Evolutionary conservation across 371 early-diverging fungal species (phyloP), one percentile per base, ranked within the genome.

Genomic region (Haplosporangium sp.): DNA sequence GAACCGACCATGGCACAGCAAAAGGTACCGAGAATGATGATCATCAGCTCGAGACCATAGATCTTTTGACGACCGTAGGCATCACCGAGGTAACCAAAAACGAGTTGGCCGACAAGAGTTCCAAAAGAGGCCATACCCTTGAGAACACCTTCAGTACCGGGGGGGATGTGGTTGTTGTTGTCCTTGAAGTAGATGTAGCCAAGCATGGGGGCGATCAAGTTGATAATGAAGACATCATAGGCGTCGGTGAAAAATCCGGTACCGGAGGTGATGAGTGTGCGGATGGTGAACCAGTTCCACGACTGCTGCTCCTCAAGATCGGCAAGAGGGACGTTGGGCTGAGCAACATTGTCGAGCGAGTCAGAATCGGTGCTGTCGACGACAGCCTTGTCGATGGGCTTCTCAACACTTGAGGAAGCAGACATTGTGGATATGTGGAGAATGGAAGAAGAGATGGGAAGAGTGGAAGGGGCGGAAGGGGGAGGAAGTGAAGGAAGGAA

Each of bases 11-110:
- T 84, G 43, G 89, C 87, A 51, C 88, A 90, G 51, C 89, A 85
- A 73, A 96, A 84, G 3, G 95, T 94, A 79, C 88, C 89, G 40
- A 92, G 69, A 51, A 92, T 89, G 37, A 92, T 92, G 52, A 96
- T 92, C 69, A 94, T 85, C 55, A 96, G 86, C 81, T 95, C 97
- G 45, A 93, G 82, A 66, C 95, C 96, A 72, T 95, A 96, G 68
- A 96, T 92, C 69, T 77, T 69, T 74, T 92, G 89, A 65, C 95
- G 92, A 55, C 96, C 96, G 51, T 93, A 77, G 58, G 90, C 87
- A 76, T 96, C 96, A 60, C 92, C 94, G 50, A 95, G 82, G 75
- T 87, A 90, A 60, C 97, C 97, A 80, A 96, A 96, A 6, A 85
- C 41, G n/a, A 96, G 82, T 79, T 96, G 95, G 42, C 97, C 96